These are phyloP conservation scores for Vicia faba DNA, from an alignment of 306 rosid genomes.

Conservation along the genomic window DNA sequence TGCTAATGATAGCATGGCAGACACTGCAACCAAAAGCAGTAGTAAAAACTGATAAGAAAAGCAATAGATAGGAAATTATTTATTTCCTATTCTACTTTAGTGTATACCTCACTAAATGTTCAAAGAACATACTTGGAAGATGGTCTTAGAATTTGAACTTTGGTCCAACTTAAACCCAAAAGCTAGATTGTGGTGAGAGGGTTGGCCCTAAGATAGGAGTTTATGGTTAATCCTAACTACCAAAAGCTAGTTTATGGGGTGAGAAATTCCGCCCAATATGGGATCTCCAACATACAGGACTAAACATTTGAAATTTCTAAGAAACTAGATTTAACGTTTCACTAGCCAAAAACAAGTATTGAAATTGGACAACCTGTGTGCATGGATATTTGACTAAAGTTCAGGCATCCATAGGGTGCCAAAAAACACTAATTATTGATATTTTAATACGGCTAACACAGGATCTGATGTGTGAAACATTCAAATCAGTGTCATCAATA, in stretches of 20 bases:
- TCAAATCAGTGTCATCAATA: neutral
- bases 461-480: neutral
- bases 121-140: neutral
- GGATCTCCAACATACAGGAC: neutral
- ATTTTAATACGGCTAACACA: neutral
- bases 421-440: neutral
- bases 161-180: neutral
- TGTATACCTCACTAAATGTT: slow-evolving; percentile 4
- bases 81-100: neutral
- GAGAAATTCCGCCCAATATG: neutral
- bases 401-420: neutral
- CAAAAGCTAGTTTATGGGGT: slow-evolving; percentile 7
- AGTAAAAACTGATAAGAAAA: slow-evolving; percentile 12
- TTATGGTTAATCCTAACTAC: neutral
- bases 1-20: slow-evolving; percentile 93
- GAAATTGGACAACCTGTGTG: neutral
- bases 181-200: neutral
- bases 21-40: slow-evolving; percentile 65
- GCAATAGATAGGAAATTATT: slow-evolving; percentile 18
- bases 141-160: slow-evolving; percentile 3
- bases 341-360: neutral
- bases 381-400: neutral
- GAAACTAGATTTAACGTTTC: neutral
- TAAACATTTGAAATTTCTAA: slow-evolving; percentile 8
- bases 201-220: slow-evolving; percentile 1